Evolutionary conservation across 2,329 filamentous ascomycete genomes (phyloP), one percentile per base, ranked within the genome.

Genomic region (Fusarium globosum): DNA sequence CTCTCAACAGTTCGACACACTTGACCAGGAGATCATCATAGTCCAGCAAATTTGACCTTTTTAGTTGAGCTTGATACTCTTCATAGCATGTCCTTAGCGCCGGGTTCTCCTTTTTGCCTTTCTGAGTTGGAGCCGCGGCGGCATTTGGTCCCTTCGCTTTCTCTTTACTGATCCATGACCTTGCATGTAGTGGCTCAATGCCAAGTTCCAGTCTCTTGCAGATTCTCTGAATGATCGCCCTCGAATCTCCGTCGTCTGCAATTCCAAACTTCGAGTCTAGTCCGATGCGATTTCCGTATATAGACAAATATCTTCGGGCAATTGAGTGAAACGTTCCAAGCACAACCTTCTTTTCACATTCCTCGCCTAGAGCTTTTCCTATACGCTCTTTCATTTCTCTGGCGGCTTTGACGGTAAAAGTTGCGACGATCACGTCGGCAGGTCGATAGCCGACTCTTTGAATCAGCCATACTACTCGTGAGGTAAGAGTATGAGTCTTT

Each of bases 261-360:
- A 99, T 97, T 30, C 92, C 93, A 83, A 98, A 99, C 62, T 94
- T 94, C 76, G 92, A 91, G 70, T 90, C 87, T 52, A 99, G 85
- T 18, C 93, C 94, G 78, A 98, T 96, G 68, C 93, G 86, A 77
- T 94, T 89, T 43, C 96, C 96, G 80, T 98, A 98, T 33, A 89
- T 88, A 45, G 92, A 89, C 21, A 99, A 85, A 79, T 97, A 98
- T 66, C 94, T 90, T 49, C 94, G 89, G 60, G 95, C 91, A 74
- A 99, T 95, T 53, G 95, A 97, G 83, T 99, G 96, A 76, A 99
- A 98, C 0, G 96, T 99, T 23, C 96, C 96, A 8, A 99, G 86
- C 38, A 98, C 89, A 72, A 99, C 86, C 77, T 91, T 93, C 61
- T 88, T 91, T 79, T 95, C 93, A 21, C 91, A 84, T 11, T 91